These are phyloP conservation scores for Chlamydomonas reinhardtii DNA, from an alignment of 163 green algal species.

Conservation along the genomic window DNA sequence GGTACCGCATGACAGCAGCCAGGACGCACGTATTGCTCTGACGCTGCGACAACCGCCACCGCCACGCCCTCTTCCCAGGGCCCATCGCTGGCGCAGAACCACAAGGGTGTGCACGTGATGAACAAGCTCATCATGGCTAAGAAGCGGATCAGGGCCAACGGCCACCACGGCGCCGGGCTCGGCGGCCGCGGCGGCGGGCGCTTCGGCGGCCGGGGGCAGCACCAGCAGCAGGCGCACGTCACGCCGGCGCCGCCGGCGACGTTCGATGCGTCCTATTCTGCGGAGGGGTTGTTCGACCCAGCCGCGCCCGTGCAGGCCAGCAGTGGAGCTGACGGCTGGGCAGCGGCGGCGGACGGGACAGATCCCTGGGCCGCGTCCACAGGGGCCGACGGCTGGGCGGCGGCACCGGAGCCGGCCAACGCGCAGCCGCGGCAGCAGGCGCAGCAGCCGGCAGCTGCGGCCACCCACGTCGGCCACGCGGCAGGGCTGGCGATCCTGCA, in stretches of 20 bases:
- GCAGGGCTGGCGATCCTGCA: slow-evolving; percentile 17
- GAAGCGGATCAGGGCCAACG: too few species aligned
- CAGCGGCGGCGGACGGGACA: not conserved
- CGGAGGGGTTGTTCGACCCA: slow-evolving; percentile 12
- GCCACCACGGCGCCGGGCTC: not conserved
- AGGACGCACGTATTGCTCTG: too few species aligned
- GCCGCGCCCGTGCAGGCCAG: not conserved
- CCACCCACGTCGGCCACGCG: not conserved
- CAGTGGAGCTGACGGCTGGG: not conserved
- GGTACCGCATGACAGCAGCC: too few species aligned
- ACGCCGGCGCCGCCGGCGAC: not conserved
- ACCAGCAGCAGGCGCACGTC: not conserved
- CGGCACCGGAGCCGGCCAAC: not conserved
- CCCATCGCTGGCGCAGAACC: not conserved
- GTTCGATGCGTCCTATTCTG: slow-evolving; percentile 30
- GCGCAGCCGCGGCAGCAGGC: not conserved
- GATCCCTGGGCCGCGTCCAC: slow-evolving; percentile 14
- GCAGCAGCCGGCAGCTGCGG: not conserved
- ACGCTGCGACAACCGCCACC: too few species aligned
- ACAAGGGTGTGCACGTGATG: slow-evolving; percentile 48
- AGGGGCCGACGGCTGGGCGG: slow-evolving; percentile 5
- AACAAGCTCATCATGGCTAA: not conserved
- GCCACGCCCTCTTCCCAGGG: too few species aligned
- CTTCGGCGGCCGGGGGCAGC: not conserved
- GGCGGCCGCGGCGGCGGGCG: not conserved